Evolutionary conservation across 2,329 filamentous ascomycete genomes (phyloP), one percentile per base, ranked within the genome.

Genomic region (Fusarium acutatum): DNA sequence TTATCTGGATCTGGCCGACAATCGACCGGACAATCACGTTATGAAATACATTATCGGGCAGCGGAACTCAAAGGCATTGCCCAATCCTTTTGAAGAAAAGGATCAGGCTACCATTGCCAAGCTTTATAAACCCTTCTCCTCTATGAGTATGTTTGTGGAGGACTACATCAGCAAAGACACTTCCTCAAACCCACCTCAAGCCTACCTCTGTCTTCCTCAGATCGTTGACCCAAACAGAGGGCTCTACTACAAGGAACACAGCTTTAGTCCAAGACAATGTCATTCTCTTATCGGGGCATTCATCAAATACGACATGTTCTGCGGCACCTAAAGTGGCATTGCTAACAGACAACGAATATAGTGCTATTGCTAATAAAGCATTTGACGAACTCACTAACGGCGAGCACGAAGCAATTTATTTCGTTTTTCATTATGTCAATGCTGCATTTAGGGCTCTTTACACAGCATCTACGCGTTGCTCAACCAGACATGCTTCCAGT

Each of bases 161-260:
- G 72, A 75, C 37, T 75, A 69, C 28, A 34, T 75, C 20, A 64
- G 60, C 10, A 71, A 75, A n/a, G 72, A 66, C 20, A 67, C 58
- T 5, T 43, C 72, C 5, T 11, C 40, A 2, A 46, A 44, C 22
- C 63, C 61, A 7, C 49, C 69, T 4, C n/a, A 43, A 28, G 54
- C 47, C 6, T 75, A 69, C 15, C 50, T 64, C 22, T 61, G 44
- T 35, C 72, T 71, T 28, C 69, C 35, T 47, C n/a, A 28, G 9
- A 34, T 63, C 37, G 12, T 18, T 11, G 10, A 26, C 24, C 34
- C 26, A 13, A 38, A 12, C 9, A 60, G 22, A 17, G 37, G 53
- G 14, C 50, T 53, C 20, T 22, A 22, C 14, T 38, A 53, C 24
- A 53, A 37, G 24, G 13, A 17, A 7, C 50, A 38, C 34, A 28